Base-by-base conservation (phyloP, 768 basidiomycete species). In the Tephrocybe sp. region DNA sequence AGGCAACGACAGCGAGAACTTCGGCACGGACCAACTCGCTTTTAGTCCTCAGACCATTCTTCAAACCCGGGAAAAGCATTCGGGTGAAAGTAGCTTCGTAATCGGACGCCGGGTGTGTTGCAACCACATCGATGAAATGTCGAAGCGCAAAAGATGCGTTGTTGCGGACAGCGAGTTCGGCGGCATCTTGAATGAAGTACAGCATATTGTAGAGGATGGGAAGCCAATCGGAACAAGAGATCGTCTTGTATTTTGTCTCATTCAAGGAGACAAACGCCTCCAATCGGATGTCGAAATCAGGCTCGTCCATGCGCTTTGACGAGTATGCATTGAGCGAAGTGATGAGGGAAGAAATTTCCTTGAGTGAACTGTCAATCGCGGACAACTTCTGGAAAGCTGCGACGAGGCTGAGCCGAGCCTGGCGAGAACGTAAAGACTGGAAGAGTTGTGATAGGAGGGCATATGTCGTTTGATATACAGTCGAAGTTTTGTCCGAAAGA, bases 281-380 rank as follows among this genome's bases (percentile, higher is more conserved):
- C 2, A 98, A 71, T 1, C 97, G 86, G 23, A 82, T 77, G 49
- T 94, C 90, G 56, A 97, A 97, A 64, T 98, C 92, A 2, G 94
- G 90, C 61, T 98, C 94, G 49, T 95, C 92, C 27, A 93, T 65
- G 6, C 93, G 78, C 58, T 83, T 87, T 1, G 66, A 65, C 1
- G 94, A 95, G 62, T 86, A 99, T 0, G 95, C 84, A 59, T 98
- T 98, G 54, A 98, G 74, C 0, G 75, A 75, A 7, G 76, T 77
- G 46, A 92, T 58, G 4, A 94, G 65, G 6, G 71, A 64, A 1
- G 84, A 77, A 1, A 91, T 50, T 25, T 58, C 49, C 34, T 67
- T 58, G 16, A 91, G 69, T 2, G 73, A 65, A 0, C 65, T 50
- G 50, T 86, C 75, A 9, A 82, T 65, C 0, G 63, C 57, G 0